Conservation (phyloP, 2,329 filamentous ascomycete genomes). For the Pyricularia sp. region DNA sequence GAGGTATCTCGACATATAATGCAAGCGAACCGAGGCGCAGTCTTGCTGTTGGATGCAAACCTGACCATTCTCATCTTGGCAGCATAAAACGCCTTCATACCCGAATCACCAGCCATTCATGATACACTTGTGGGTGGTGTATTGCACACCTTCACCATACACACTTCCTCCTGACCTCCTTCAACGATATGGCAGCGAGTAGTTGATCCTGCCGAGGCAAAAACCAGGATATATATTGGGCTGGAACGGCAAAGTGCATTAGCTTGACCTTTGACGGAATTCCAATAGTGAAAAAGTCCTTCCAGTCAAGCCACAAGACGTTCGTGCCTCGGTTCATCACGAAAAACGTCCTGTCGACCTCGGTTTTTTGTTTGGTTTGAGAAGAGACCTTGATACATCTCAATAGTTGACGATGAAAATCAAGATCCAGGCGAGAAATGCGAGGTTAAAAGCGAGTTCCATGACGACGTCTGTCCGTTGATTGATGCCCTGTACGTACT, state of each 20-base stretch:
- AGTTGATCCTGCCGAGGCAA: background rate
- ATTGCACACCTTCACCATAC: background rate
- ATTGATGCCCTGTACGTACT: background rate
- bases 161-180: background rate
- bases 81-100: background rate
- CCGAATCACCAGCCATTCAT: background rate
- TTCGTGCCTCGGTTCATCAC: background rate
- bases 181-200: background rate
- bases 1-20: background rate
- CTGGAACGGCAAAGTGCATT: background rate
- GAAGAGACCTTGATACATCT: background rate
- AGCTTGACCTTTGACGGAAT: too few relatives aligned
- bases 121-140: background rate
- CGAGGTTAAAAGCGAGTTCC: background rate
- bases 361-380: background rate
- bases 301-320: background rate
- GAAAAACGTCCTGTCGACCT: background rate
- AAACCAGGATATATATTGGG: background rate
- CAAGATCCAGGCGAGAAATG: background rate
- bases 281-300: background rate
- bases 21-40: background rate
- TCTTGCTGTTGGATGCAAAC: background rate
- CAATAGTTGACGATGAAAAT: background rate
- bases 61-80: background rate
- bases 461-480: background rate